Evolutionary conservation across 202 grass and related monocot species (phyloP).

Genomic region (Cymbopogon flexuosus): DNA sequence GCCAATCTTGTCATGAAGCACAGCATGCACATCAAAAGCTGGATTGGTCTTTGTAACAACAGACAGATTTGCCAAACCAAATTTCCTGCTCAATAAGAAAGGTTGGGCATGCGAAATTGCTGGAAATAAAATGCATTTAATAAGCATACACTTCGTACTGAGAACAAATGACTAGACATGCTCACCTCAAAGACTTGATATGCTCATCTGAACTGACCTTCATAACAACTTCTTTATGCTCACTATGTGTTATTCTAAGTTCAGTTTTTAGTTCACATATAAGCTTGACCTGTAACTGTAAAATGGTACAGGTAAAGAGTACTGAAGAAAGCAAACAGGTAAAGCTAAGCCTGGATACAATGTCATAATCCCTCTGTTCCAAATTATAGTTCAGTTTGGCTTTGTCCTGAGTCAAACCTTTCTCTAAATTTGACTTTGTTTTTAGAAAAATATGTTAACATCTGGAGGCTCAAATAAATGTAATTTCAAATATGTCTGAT

Average conservation of each 20-base stretch:
- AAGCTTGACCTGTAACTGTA: constrained; percentile 52
- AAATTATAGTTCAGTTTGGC: neutral
- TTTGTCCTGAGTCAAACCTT: neutral
- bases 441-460: neutral
- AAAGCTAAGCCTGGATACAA: neutral
- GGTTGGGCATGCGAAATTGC: constrained; percentile 7
- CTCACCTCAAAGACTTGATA: constrained; percentile 60
- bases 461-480: neutral
- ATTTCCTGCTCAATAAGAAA: constrained; percentile 41
- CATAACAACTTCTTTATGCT: constrained; percentile 60
- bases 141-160: neutral
- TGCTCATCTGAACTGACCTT: constrained; percentile 51
- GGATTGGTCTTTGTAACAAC: constrained; percentile 16
- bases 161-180: neutral
- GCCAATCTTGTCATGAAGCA: constrained; percentile 26
- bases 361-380: neutral
- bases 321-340: constrained; percentile 7
- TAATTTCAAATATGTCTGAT: neutral
- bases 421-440: neutral
- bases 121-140: constrained; percentile 9
- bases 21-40: constrained; percentile 12
- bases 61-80: constrained; percentile 16
- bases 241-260: constrained; percentile 59
- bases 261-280: constrained; percentile 54
- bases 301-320: constrained; percentile 26